Base-by-base conservation (phyloP, 805 yeast genomes). In the Candida ovalis region DNA sequence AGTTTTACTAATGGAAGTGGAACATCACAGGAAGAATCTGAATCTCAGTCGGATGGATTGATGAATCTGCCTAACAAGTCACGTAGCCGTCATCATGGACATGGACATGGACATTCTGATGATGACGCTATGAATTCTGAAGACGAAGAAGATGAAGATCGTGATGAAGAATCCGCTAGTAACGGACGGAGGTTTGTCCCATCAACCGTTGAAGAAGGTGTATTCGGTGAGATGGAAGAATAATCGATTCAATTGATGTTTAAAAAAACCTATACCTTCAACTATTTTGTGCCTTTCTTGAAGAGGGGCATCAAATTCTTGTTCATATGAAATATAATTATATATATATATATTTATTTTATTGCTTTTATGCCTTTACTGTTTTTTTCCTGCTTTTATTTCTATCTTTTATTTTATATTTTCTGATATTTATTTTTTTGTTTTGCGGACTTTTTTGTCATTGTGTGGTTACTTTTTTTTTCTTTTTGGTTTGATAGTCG, bases 151-250 rank as follows among this genome's bases (percentile, higher is more conserved):
- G 58, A 47, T 3, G 55, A 50, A 27, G 43, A n/a, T n/a, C n/a
- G n/a, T n/a, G n/a, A 43, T 15, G 53, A 49, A 23, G 38, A 35
- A 4, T 3, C 12, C 12, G 22, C 6, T 4, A 17, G 12, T 18
- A 51, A 50, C n/a, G 53, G 50, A n/a, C 22, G 41, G 23, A 22
- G 28, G 28, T 39, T 39, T 33, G 36, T 44, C 10, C 45, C 43
- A 7, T 10, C 32, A 3, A n/a, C 12, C 17, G 59, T 56, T 15
- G 68, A 67, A 32, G 66, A 60, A 12, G 63, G 68, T 12, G 68
- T 71, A 10, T 66, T 71, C 53, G 75, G 74, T 12, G 61, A 62
- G 21, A 64, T 69, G 72, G 74, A 69, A 35, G 62, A 51, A 49
- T 55, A 40, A 44, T 33, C 10, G n/a, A n/a, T n/a, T n/a, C n/a